A percentile compares a stretch with the other conserved stretches of the same genome.
These are phyloP conservation scores for Phytophthora fragariae DNA, from an alignment of 352 stramenopile species.

Conservation along the genomic window DNA sequence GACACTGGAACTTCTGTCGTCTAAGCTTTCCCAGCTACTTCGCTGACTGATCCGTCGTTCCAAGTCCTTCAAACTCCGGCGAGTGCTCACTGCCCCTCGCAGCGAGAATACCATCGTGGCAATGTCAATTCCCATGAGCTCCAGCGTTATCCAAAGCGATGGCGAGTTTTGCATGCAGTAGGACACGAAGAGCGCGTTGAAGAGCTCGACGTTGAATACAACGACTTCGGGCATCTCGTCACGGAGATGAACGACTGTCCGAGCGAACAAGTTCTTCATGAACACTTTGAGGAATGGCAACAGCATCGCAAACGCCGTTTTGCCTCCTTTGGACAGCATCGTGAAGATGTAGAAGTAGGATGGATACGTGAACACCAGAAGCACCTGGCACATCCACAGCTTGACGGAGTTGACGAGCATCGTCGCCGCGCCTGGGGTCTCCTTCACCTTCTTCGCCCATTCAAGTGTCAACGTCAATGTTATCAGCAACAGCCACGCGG, in stretches of 20 bases:
- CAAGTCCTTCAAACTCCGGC: background rate
- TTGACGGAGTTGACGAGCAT: background rate
- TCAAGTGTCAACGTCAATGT: background rate
- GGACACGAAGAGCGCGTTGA: slow-evolving; percentile 28
- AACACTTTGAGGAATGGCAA: background rate
- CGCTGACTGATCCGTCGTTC: background rate
- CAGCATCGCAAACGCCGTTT: background rate
- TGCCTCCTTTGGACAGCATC: background rate
- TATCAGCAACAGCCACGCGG: background rate
- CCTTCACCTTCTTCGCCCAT: background rate
- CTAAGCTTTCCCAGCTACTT: background rate
- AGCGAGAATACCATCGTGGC: background rate
- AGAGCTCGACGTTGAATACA: slow-evolving; percentile 26
- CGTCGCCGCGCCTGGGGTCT: background rate
- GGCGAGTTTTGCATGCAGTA: slow-evolving; percentile 34
- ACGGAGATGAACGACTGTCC: slow-evolving; percentile 3
- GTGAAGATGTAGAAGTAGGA: slow-evolving; percentile 34
- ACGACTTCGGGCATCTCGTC: slow-evolving; percentile 19
- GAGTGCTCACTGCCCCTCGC: background rate
- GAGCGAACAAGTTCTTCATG: slow-evolving; percentile 17
- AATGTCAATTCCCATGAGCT: slow-evolving; percentile 18
- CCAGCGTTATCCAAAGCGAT: slow-evolving; percentile 18
- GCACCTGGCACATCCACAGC: slow-evolving; percentile 5
- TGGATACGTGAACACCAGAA: slow-evolving; percentile 32
- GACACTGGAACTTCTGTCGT: background rate